Conservation (phyloP, 352 stramenopile species). For the Pythium brassicae region DNA sequence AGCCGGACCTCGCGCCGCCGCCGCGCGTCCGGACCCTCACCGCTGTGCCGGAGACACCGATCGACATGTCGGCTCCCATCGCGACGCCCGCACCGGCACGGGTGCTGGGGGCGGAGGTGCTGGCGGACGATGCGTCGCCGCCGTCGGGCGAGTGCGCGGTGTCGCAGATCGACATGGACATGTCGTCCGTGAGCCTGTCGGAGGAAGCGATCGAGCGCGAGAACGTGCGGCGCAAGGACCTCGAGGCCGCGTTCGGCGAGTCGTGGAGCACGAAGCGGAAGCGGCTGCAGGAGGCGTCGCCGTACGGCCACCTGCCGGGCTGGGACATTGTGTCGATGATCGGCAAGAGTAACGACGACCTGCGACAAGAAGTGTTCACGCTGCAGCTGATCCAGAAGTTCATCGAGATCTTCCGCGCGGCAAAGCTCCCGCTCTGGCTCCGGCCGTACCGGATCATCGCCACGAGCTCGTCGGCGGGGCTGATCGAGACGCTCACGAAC, state of each 20-base stretch:
- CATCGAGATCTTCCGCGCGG: slow-evolving; percentile 94
- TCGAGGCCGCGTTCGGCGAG: slow-evolving; percentile 92
- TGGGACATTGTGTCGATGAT: slow-evolving; percentile 97
- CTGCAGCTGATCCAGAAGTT: slow-evolving; percentile 98
- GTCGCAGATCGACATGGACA: slow-evolving; percentile 49
- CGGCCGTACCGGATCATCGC: slow-evolving; percentile 97
- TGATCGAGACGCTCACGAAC: slow-evolving; percentile 98
- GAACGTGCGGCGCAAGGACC: slow-evolving; percentile 71
- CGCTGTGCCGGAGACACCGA: slow-evolving; percentile 64
- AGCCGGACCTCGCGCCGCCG: neutral
- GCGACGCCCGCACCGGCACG: slow-evolving; percentile 43
- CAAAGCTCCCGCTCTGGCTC: slow-evolving; percentile 94
- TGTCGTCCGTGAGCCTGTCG: slow-evolving; percentile 49
- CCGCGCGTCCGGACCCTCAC: slow-evolving; percentile 6
- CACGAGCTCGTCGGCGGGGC: slow-evolving; percentile 92
- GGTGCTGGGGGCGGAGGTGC: slow-evolving; percentile 12
- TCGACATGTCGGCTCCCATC: slow-evolving; percentile 44
- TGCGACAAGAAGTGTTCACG: slow-evolving; percentile 98
- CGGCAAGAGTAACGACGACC: slow-evolving; percentile 98
- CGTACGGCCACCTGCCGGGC: slow-evolving; percentile 81
- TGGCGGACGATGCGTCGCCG: slow-evolving; percentile 21
- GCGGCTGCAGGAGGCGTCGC: slow-evolving; percentile 83
- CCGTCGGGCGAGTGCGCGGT: slow-evolving; percentile 15
- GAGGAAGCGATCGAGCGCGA: slow-evolving; percentile 80
- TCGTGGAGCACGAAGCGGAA: slow-evolving; percentile 94